These are phyloP conservation scores for Calycina marina DNA, from an alignment of 2,329 filamentous ascomycete genomes.

Conservation along the genomic window DNA sequence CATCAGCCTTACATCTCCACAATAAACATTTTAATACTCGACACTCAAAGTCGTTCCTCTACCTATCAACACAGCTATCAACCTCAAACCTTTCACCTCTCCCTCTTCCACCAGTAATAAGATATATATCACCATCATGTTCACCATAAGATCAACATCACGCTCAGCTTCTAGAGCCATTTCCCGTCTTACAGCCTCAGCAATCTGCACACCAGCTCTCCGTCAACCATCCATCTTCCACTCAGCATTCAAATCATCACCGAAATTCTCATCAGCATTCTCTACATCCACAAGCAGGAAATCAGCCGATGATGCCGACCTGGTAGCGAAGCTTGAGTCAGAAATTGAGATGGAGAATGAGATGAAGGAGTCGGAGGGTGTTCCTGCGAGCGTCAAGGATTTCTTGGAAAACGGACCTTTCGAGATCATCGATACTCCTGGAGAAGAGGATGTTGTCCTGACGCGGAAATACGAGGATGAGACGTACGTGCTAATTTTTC, in stretches of 20 bases:
- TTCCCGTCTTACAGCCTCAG: constrained; percentile 38
- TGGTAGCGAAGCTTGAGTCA: constrained; percentile 71
- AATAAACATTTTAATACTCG: no score
- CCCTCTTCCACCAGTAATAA: constrained; percentile 1
- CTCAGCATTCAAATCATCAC: constrained; percentile 16
- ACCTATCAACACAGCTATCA: constrained; percentile 7
- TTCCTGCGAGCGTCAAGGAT: constrained; percentile 68
- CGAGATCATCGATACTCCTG: constrained; percentile 66
- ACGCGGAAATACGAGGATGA: constrained; percentile 76
- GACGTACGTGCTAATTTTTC: constrained; percentile 42
- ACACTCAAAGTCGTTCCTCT: constrained; percentile 1
- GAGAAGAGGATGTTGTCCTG: constrained; percentile 77
- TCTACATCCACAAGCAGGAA: constrained; percentile 29
- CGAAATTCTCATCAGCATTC: constrained; percentile 19
- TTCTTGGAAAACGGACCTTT: constrained; percentile 79
- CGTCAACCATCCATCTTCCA: constrained; percentile 13
- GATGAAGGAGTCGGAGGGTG: constrained; percentile 53
- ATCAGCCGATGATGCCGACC: constrained; percentile 52
- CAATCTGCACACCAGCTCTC: constrained; percentile 34
- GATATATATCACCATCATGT: constrained; percentile 42
- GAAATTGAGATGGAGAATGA: constrained; percentile 77
- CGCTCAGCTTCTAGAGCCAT: constrained; percentile 53
- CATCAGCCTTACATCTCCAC: no score
- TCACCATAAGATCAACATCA: constrained; percentile 50
- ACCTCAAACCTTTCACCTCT: no score